phyloP scores from a whole-genome alignment of 441 rosid species.

The Pelargonium australe region DNA sequence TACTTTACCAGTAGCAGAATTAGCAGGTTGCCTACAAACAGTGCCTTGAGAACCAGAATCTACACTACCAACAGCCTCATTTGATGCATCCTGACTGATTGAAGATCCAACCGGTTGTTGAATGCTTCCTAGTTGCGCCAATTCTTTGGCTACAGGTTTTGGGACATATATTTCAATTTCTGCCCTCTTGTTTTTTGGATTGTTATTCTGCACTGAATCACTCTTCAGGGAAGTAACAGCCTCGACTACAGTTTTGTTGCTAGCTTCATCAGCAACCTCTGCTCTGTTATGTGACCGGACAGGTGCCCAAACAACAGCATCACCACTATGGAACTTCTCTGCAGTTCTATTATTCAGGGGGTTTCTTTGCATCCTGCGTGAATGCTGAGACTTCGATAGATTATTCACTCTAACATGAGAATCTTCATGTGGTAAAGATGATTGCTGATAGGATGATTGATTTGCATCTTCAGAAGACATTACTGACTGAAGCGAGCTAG shows the following conservation, averaged over 20 bases:
- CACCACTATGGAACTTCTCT: conserved; percentile 46
- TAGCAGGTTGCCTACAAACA: conserved; percentile 35
- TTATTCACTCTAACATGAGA: conserved; percentile 41
- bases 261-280: conserved; percentile 48
- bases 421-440: conserved; percentile 49
- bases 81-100: conserved; percentile 24
- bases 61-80: conserved; percentile 33
- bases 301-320: conserved; percentile 89
- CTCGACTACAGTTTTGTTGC: conserved; percentile 38
- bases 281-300: conserved; percentile 53
- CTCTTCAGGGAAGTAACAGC: conserved; percentile 35
- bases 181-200: conserved; percentile 68
- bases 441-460: conserved; percentile 40
- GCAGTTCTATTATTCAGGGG: conserved; percentile 40
- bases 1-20: conserved; percentile 33
- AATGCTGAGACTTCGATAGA: conserved; percentile 62
- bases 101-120: conserved; percentile 34
- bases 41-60: conserved; percentile 34
- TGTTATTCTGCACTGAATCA: conserved; percentile 46
- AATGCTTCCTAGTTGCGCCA: conserved; percentile 57
- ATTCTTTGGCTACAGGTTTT: conserved; percentile 89
- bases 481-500: conserved; percentile 20
- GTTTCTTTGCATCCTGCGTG: conserved; percentile 53
- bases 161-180: conserved; percentile 89
- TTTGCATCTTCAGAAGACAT: conserved; percentile 40